A percentile compares a stretch with the other conserved stretches of the same genome.
These are phyloP conservation scores for Trichoderma oligosporum DNA, from an alignment of 2,329 filamentous ascomycete species.

Conservation along the genomic window DNA sequence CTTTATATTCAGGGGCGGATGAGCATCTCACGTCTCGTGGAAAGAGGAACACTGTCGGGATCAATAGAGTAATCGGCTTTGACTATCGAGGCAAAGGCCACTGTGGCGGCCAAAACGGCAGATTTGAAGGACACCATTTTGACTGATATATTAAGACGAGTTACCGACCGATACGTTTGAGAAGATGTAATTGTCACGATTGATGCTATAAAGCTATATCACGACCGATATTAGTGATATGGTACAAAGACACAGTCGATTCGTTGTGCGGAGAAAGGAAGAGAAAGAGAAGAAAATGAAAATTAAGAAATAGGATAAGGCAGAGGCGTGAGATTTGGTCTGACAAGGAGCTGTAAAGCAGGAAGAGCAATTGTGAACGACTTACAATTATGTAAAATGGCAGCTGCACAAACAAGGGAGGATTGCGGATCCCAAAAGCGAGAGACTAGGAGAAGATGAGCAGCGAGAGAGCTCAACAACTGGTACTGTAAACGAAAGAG, in stretches of 20 bases:
- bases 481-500: slow-evolving; percentile 17
- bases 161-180: background rate
- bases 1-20: background rate
- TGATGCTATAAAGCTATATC: background rate
- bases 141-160: slow-evolving; percentile 1
- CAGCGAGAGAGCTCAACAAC: slow-evolving; percentile 6
- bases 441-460: slow-evolving; percentile 3
- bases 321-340: too few relatives aligned
- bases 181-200: background rate
- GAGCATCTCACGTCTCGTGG: slow-evolving; percentile 46
- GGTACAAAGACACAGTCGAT: background rate
- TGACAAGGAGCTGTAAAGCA: background rate
- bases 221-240: slow-evolving; percentile 5
- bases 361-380: background rate
- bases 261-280: background rate
- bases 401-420: background rate
- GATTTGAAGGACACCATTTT: slow-evolving; percentile 55
- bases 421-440: slow-evolving; percentile 8
- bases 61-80: slow-evolving; percentile 59
- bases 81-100: slow-evolving; percentile 50
- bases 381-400: slow-evolving; percentile 9
- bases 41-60: slow-evolving; percentile 54
- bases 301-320: background rate
- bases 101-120: slow-evolving; percentile 51
- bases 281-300: background rate